Evolutionary conservation across 352 stramenopile genomes (phyloP), one percentile per base, ranked within the genome.

Genomic region (Pythium inflatum): DNA sequence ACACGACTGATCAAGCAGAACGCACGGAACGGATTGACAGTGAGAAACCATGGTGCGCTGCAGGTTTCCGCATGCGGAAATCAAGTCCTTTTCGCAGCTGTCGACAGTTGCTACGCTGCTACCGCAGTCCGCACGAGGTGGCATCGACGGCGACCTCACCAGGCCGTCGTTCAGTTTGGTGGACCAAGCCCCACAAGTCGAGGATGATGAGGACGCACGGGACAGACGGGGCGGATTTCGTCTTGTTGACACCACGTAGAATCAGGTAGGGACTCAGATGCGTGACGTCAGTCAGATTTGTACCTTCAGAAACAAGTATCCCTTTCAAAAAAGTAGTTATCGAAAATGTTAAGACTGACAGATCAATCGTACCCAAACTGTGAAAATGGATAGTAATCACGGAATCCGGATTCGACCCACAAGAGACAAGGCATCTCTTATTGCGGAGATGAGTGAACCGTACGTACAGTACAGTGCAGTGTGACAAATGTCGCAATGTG

Each of bases 231-330:
- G 27, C 56, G 40, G 25, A 53, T 33, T 9, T 41, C 57, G 61
- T 68, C 50, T 30, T 43, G 59, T 66, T 58, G 46, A 66, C 34
- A 61, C 27, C 14, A 22, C 16, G 54, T 5, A 27, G 41, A 55
- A 56, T 64, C 57, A 64, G 57, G 43, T 5, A 9, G 30, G 31
- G 56, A 63, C 57, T 62, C 55, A 62, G 40, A 58, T 11, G 8
- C 31, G 40, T 70, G 62, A 70, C 62, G 62, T 70, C 62, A 70
- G 53, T 49, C 40, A 22, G 27, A 33, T 41, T 58, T 36, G 24
- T 22, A 45, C 40, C 41, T 58, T 22, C 9, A 60, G 46, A 9
- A 67, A 57, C n/a, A 30, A 11, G 22, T 31, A 33, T 14, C 33
- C 60, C 60, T 58, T 41, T 40, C 34, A 53, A 67, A 36, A 34